Evolutionary conservation across 306 rosid species (phyloP).

Genomic region (Quercus rubra): DNA sequence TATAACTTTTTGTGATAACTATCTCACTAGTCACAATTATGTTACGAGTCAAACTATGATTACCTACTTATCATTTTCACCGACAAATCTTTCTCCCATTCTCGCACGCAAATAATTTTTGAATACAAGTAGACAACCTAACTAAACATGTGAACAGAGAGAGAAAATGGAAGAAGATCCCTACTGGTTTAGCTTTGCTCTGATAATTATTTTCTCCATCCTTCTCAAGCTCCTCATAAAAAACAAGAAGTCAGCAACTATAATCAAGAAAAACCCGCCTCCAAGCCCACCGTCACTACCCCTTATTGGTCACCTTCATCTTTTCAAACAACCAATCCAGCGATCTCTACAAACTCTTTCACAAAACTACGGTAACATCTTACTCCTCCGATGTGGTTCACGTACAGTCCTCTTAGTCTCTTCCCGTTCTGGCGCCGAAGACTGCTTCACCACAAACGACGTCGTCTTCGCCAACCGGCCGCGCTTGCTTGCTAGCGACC

Average conservation of each 20-base stretch:
- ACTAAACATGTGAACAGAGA: too few relatives aligned
- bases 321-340: slow-evolving; percentile 28
- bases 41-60: too few relatives aligned
- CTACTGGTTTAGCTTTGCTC: background rate
- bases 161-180: too few relatives aligned
- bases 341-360: slow-evolving; percentile 2
- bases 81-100: too few relatives aligned
- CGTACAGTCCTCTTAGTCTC: slow-evolving; percentile 17
- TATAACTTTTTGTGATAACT: too few relatives aligned
- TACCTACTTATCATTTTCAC: too few relatives aligned
- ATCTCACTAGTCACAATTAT: fast-evolving
- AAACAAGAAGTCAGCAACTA: too few relatives aligned
- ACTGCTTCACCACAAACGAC: slow-evolving; percentile 34
- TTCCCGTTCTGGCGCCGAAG: slow-evolving; percentile 15
- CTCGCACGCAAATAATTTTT: too few relatives aligned
- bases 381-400: slow-evolving; percentile 14
- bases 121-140: too few relatives aligned
- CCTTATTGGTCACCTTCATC: slow-evolving; percentile 44
- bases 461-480: slow-evolving; percentile 32
- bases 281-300: slow-evolving; percentile 28
- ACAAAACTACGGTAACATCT: background rate
- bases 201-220: background rate
- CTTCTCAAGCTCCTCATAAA: background rate
- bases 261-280: slow-evolving; percentile 12
- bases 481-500: slow-evolving; percentile 6